Evolutionary conservation across 2,329 filamentous ascomycete species (phyloP).

Genomic region (Exophiala bonariae): DNA sequence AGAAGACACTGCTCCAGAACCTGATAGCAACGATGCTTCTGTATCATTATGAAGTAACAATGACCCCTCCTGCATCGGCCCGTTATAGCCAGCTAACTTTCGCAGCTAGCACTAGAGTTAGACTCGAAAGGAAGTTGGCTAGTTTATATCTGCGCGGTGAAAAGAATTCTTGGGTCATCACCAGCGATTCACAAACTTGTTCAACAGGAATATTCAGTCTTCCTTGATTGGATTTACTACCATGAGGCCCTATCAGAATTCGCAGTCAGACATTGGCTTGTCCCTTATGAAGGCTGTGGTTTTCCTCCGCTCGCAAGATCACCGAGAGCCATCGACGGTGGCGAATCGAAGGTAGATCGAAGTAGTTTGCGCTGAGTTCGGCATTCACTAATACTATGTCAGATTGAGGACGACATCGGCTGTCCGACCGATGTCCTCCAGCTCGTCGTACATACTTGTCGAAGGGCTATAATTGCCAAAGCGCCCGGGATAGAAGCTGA

Average conservation of each 20-base stretch:
- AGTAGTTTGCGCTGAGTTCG: slow-evolving; percentile 6
- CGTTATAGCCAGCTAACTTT: slow-evolving; percentile 11
- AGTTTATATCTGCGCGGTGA: slow-evolving; percentile 19
- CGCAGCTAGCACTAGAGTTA: slow-evolving; percentile 20
- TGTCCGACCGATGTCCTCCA: slow-evolving; percentile 20
- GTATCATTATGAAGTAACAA: slow-evolving; percentile 22
- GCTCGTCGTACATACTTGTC: slow-evolving; percentile 16
- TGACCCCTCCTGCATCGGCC: slow-evolving; percentile 4
- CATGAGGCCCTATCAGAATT: slow-evolving; percentile 20
- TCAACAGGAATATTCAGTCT: slow-evolving; percentile 20
- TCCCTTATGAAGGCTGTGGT: slow-evolving; percentile 19
- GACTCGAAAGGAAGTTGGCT: slow-evolving; percentile 21
- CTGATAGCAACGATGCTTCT: slow-evolving; percentile 24
- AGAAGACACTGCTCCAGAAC: slow-evolving; percentile 23
- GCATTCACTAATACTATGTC: slow-evolving; percentile 11
- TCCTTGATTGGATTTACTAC: slow-evolving; percentile 24
- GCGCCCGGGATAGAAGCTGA: slow-evolving; percentile 11
- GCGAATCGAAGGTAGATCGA: slow-evolving; percentile 11
- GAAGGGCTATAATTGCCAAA: slow-evolving; percentile 15
- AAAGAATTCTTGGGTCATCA: slow-evolving; percentile 17
- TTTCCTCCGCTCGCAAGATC: slow-evolving; percentile 13
- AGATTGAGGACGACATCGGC: slow-evolving; percentile 17
- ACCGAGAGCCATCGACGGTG: slow-evolving; percentile 12
- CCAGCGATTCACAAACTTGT: slow-evolving; percentile 19
- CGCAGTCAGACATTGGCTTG: slow-evolving; percentile 22